phyloP scores from a whole-genome alignment of 352 stramenopile species.

The Vaucheria bursata region DNA sequence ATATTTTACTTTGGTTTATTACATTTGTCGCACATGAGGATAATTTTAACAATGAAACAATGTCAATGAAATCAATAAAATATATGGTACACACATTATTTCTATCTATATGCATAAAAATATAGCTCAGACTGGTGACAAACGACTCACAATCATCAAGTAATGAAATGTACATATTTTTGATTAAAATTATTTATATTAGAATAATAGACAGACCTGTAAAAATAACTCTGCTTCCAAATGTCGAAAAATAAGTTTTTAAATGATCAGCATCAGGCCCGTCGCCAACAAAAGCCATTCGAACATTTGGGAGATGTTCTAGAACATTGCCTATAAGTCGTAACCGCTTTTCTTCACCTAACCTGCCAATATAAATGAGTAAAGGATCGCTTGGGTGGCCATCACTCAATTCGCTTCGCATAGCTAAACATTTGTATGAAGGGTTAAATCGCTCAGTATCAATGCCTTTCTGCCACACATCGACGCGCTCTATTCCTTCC shows the following conservation, averaged over 20 bases:
- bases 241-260: conserved; percentile 56
- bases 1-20: too few relatives aligned
- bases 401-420: conserved; percentile 55
- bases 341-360: conserved; percentile 64
- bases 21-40: too few relatives aligned
- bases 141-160: background rate
- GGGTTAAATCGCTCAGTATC: conserved; percentile 62
- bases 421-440: conserved; percentile 53
- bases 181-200: too few relatives aligned
- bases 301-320: conserved; percentile 51
- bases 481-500: conserved; percentile 57
- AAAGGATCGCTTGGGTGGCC: conserved; percentile 56
- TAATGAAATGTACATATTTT: conserved; percentile 5
- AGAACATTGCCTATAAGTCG: conserved; percentile 57
- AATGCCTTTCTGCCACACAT: conserved; percentile 54
- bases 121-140: too few relatives aligned
- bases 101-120: too few relatives aligned
- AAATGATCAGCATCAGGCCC: conserved; percentile 60
- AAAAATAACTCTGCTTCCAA: conserved; percentile 34
- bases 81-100: too few relatives aligned
- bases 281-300: conserved; percentile 62
- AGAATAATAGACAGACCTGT: too few relatives aligned
- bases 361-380: conserved; percentile 64
- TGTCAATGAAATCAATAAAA: too few relatives aligned
- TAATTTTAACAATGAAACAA: too few relatives aligned